These are phyloP conservation scores for Podila verticillata DNA, from an alignment of 192 early-diverging fungal species.

Conservation along the genomic window DNA sequence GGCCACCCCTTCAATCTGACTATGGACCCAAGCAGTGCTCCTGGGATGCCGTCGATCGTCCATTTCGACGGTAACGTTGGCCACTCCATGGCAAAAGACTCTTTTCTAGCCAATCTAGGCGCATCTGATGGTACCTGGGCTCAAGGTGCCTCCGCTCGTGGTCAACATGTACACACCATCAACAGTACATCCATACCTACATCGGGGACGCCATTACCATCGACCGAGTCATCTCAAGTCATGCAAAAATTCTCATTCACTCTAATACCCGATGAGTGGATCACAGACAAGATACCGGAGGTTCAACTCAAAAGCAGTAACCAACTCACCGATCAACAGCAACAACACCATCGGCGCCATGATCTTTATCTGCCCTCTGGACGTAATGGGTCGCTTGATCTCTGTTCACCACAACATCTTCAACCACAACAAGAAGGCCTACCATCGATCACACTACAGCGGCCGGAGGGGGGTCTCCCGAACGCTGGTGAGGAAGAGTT, in stretches of 20 bases:
- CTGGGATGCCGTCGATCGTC: neutral
- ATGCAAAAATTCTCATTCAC: neutral
- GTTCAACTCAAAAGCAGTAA: neutral
- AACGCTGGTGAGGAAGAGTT: constrained; percentile 13
- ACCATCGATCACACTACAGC: neutral
- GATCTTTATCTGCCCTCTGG: neutral
- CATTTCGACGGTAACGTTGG: neutral
- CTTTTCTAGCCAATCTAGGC: too few relatives aligned
- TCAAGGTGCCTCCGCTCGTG: too few relatives aligned
- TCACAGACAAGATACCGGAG: too few relatives aligned
- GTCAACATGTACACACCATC: too few relatives aligned
- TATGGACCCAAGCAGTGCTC: neutral
- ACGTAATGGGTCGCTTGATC: neutral
- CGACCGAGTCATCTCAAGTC: too few relatives aligned
- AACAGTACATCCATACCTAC: too few relatives aligned
- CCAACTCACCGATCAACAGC: constrained; percentile 2
- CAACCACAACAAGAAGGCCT: neutral
- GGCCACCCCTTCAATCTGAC: neutral
- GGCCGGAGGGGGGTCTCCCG: neutral
- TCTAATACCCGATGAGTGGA: neutral
- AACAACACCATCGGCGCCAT: neutral
- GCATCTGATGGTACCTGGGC: too few relatives aligned
- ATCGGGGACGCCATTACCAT: too few relatives aligned
- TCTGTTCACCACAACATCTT: neutral
- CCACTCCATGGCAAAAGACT: neutral